These are phyloP conservation scores for Beauveria scarabaeidicola DNA, from an alignment of 2,329 filamentous ascomycete species.

Conservation along the genomic window DNA sequence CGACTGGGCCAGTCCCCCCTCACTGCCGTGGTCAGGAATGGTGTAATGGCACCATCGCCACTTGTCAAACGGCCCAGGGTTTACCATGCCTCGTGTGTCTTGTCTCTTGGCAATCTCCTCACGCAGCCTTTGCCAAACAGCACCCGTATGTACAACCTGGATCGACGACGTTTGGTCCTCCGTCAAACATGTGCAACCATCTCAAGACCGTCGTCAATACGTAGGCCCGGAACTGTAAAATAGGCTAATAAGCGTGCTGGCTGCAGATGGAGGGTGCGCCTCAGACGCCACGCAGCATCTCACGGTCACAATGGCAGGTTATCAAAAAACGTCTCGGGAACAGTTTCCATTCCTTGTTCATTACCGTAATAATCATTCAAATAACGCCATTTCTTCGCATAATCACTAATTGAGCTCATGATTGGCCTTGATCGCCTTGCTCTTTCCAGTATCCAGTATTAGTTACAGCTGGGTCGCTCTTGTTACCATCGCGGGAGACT, in stretches of 20 bases:
- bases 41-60: neutral
- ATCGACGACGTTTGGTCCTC: neutral
- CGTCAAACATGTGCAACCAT: neutral
- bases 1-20: neutral
- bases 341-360: neutral
- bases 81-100: no score
- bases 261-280: neutral
- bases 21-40: neutral
- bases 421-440: slow-evolving; percentile 31
- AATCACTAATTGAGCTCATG: slow-evolving; percentile 29
- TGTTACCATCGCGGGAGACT: slow-evolving; percentile 30
- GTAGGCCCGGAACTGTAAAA: no score
- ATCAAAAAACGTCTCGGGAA: neutral
- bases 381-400: neutral
- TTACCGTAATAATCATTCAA: neutral
- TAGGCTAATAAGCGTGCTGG: neutral
- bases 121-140: neutral
- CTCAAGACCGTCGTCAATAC: no score
- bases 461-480: slow-evolving; percentile 35
- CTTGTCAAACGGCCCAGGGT: no score
- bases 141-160: neutral
- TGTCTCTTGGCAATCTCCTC: no score
- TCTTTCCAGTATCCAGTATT: slow-evolving; percentile 34
- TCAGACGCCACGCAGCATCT: neutral
- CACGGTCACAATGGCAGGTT: neutral